These are phyloP conservation scores for Emergomyces pasteurianus DNA, from an alignment of 2,329 filamentous ascomycete species.

Conservation along the genomic window DNA sequence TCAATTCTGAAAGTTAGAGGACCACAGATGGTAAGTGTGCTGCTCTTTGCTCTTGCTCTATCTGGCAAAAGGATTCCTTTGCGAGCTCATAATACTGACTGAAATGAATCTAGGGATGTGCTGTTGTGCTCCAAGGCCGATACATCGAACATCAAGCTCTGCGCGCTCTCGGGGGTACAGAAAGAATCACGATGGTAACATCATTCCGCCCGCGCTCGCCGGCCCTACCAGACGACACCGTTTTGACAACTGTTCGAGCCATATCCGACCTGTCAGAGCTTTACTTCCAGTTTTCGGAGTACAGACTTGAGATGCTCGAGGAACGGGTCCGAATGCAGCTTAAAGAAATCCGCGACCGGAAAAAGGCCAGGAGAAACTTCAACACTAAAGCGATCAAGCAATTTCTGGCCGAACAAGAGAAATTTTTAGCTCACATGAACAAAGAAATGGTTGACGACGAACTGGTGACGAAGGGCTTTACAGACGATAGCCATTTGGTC, in stretches of 20 bases:
- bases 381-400: slow-evolving; percentile 18
- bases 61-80: background rate
- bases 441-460: slow-evolving; percentile 30
- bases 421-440: slow-evolving; percentile 29
- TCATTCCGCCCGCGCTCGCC: slow-evolving; percentile 50
- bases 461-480: slow-evolving; percentile 25
- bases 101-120: slow-evolving; percentile 41
- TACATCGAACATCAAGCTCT: slow-evolving; percentile 56
- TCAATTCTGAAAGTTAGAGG: slow-evolving; percentile 48
- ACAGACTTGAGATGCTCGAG: slow-evolving; percentile 51
- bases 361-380: slow-evolving; percentile 21
- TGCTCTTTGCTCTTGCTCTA: background rate
- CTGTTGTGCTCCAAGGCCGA: slow-evolving; percentile 54
- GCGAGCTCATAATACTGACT: slow-evolving; percentile 1
- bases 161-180: slow-evolving; percentile 44
- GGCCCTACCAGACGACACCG: slow-evolving; percentile 46
- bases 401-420: slow-evolving; percentile 18
- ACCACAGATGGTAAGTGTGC: slow-evolving; percentile 48
- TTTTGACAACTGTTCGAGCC: slow-evolving; percentile 47
- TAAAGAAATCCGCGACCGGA: slow-evolving; percentile 24
- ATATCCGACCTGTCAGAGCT: slow-evolving; percentile 47
- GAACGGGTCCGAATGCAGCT: slow-evolving; percentile 42
- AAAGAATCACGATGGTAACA: slow-evolving; percentile 56
- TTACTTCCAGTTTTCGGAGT: slow-evolving; percentile 51
- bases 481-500: slow-evolving; percentile 25